Percentiles rank a stretch among this genome's conserved stretches.
phyloP scores from a whole-genome alignment of 177 flowering plant species.

The Vitis hybrid region DNA sequence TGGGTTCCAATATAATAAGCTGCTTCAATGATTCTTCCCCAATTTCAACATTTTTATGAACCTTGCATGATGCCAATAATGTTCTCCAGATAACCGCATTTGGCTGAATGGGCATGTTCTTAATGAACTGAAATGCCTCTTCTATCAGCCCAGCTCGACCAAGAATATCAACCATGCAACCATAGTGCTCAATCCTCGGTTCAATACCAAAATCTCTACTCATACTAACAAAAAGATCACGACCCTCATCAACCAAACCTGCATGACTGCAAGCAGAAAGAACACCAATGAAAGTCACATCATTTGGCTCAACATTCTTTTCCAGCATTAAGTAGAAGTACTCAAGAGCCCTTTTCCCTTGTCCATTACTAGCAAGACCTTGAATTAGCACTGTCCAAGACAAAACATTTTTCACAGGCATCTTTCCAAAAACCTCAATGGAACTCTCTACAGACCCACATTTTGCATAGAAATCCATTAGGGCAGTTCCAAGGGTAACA shows the following conservation, averaged over 20 bases:
- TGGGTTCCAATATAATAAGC: slow-evolving; percentile 32
- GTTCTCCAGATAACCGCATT: slow-evolving; percentile 54
- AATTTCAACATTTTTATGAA: slow-evolving; percentile 44
- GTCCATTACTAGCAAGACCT: slow-evolving; percentile 55
- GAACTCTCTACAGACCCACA: slow-evolving; percentile 49
- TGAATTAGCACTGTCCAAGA: slow-evolving; percentile 54
- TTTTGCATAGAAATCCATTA: slow-evolving; percentile 55
- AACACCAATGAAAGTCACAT: slow-evolving; percentile 50
- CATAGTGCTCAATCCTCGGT: slow-evolving; percentile 58
- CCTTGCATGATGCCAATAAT: slow-evolving; percentile 48
- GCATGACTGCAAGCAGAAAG: slow-evolving; percentile 52
- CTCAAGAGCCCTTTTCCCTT: slow-evolving; percentile 38
- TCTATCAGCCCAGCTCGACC: slow-evolving; percentile 54
- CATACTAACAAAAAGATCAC: slow-evolving; percentile 36
- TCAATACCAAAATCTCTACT: slow-evolving; percentile 41
- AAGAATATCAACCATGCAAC: slow-evolving; percentile 58
- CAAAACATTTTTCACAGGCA: slow-evolving; percentile 39
- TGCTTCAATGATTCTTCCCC: slow-evolving; percentile 39
- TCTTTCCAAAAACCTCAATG: slow-evolving; percentile 38
- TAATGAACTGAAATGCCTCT: slow-evolving; percentile 49
- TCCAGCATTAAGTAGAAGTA: slow-evolving; percentile 29
- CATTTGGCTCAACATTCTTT: slow-evolving; percentile 35
- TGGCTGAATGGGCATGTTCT: slow-evolving; percentile 50
- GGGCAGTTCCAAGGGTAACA: slow-evolving; percentile 43
- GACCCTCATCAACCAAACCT: slow-evolving; percentile 51